Evolutionary conservation across 2,329 filamentous ascomycete genomes (phyloP).

Genomic region (Westerdykella ornata): DNA sequence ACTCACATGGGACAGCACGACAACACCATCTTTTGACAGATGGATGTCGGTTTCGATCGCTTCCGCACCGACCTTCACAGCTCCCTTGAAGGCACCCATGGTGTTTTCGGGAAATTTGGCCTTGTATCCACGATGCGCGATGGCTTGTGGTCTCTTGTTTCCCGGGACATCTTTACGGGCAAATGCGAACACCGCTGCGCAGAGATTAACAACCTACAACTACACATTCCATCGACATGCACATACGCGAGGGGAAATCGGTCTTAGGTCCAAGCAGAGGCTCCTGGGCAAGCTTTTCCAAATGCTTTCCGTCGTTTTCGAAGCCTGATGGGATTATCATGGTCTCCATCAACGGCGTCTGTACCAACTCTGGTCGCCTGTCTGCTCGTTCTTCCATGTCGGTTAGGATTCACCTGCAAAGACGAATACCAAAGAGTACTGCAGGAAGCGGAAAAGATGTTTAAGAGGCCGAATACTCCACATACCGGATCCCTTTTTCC

Average conservation of each 20-base stretch:
- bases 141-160: slow-evolving; percentile 56
- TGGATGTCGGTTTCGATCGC: slow-evolving; percentile 87
- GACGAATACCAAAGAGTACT: no score
- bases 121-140: slow-evolving; percentile 75
- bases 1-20: slow-evolving; percentile 74
- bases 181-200: slow-evolving; percentile 30
- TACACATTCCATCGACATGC: neutral
- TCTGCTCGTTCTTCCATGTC: no score
- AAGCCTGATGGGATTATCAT: slow-evolving; percentile 36
- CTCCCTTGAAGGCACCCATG: slow-evolving; percentile 68
- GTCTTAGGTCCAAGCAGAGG: slow-evolving; percentile 27
- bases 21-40: slow-evolving; percentile 71
- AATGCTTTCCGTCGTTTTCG: slow-evolving; percentile 29
- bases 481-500: no score
- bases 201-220: slow-evolving; percentile 10
- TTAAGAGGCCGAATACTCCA: no score
- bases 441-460: no score
- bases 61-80: slow-evolving; percentile 66
- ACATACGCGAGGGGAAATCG: slow-evolving; percentile 26
- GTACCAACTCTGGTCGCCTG: slow-evolving; percentile 18
- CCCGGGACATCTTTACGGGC: slow-evolving; percentile 32
- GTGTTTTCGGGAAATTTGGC: slow-evolving; percentile 78
- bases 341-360: slow-evolving; percentile 32
- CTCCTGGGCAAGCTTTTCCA: slow-evolving; percentile 32
- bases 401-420: no score